Base-by-base conservation (phyloP, 2,329 filamentous ascomycete genomes). In the Periconia sp. region DNA sequence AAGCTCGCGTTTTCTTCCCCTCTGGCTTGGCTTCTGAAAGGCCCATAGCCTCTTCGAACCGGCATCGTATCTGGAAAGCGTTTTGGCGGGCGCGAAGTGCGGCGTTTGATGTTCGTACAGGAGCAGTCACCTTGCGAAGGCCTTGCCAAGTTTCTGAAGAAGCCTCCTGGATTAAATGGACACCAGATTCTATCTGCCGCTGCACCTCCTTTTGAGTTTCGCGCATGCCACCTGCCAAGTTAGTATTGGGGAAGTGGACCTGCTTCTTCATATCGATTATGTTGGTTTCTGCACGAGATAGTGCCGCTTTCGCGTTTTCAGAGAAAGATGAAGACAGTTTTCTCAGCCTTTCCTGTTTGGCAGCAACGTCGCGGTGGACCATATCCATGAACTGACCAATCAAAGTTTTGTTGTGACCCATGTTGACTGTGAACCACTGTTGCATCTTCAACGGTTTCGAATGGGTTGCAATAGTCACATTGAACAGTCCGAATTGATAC, bases 401-500 rank as follows among this genome's bases (percentile, higher is more conserved):
- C 33, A 54, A 62, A 19, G 68, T 65, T 60, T 66, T 71, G 49
- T 67, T 66, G 44, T 64, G 66, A 18, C 71, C 69, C 10, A 74
- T 52, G 35, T 47, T 64, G 35, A 74, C 57, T n/a, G 69, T 56
- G 47, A 73, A 70, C 2, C 64, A 62, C 49, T 73, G 68, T 41
- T 63, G 61, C n/a, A 73, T 55, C 33, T 37, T 37, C 1, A 69
- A 58, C n/a, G 72, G 71, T 54, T 71, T 74, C n/a, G 69, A 68
- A 49, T 66, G 63, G 20, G 70, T 69, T 23, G 60, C 61, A 45
- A 83, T 75, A 31, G 74, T 79, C 37, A 84, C 73, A 53, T 81
- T 78, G 56, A 84, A 71, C 19, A 69, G 57, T 2, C 81, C 79
- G 50, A 78, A 74, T 10, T 79, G 75, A 61, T 83, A 77, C 53